Evolutionary conservation across 2,329 filamentous ascomycete genomes (phyloP).

Genomic region (Colletotrichum tamarilloi): DNA sequence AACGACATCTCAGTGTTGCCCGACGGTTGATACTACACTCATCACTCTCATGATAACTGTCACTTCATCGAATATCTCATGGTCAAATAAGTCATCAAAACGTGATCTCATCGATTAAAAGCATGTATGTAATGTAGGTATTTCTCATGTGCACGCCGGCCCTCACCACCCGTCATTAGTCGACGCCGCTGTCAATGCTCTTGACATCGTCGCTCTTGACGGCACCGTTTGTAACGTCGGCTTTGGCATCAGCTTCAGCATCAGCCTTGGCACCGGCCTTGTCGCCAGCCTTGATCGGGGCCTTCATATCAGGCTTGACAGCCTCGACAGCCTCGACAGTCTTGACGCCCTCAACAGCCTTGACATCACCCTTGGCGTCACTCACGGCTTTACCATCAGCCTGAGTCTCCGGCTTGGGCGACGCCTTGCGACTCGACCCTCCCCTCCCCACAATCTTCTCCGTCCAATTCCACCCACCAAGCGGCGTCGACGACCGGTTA

Average conservation of each 20-base stretch:
- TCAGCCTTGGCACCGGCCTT: too few species aligned
- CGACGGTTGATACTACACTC: not conserved
- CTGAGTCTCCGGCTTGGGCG: constrained; percentile 6
- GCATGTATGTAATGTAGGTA: constrained; percentile 9
- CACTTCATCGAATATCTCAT: not conserved
- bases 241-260: too few species aligned
- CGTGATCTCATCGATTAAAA: constrained; percentile 27
- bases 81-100: not conserved
- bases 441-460: constrained; percentile 64
- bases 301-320: too few species aligned
- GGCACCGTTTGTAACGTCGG: too few species aligned
- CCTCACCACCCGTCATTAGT: not conserved
- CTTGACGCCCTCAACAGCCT: too few species aligned
- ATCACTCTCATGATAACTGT: not conserved
- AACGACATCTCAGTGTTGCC: not conserved
- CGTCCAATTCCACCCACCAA: constrained; percentile 61
- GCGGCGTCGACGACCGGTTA: constrained; percentile 35
- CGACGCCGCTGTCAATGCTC: not conserved
- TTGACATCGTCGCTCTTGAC: not conserved
- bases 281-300: too few species aligned
- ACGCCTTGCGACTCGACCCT: constrained; percentile 14
- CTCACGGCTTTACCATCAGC: not conserved
- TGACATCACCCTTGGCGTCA: too few species aligned
- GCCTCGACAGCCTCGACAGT: too few species aligned
- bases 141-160: not conserved